Evolutionary conservation across 1,139 yeast species (phyloP).

Genomic region (Taphrina flavorubra): DNA sequence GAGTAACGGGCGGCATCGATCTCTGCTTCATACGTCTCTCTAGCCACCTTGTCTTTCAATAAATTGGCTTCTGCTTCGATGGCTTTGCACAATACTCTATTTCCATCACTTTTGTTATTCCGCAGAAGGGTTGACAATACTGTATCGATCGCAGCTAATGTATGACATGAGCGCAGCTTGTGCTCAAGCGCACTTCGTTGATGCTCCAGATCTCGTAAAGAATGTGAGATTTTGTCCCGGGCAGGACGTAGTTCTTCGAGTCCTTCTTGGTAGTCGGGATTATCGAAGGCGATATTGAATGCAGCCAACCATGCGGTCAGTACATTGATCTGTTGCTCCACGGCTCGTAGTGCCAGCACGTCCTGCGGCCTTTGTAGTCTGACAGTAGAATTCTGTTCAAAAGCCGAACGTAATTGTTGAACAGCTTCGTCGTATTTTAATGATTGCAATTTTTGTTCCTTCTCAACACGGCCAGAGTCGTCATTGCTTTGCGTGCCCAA

Average conservation of each 20-base stretch:
- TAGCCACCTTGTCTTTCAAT: constrained; percentile 22
- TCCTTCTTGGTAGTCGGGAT: constrained; percentile 27
- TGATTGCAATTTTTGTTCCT: constrained; percentile 31
- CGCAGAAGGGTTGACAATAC: constrained; percentile 32
- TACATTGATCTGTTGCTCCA: constrained; percentile 16
- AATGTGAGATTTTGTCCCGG: constrained; percentile 10
- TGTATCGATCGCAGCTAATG: constrained; percentile 37
- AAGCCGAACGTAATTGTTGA: constrained; percentile 32
- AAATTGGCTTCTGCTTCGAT: constrained; percentile 34
- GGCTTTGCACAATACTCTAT: constrained; percentile 32
- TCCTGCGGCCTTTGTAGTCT: constrained; percentile 32
- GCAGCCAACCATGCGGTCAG: constrained; percentile 35
- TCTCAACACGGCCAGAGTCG: constrained; percentile 26
- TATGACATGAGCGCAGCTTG: constrained; percentile 30
- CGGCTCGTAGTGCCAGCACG: constrained; percentile 18
- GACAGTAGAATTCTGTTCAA: constrained; percentile 13
- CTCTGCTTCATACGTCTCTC: constrained; percentile 31
- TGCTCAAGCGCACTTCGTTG: constrained; percentile 25
- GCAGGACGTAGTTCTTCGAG: constrained; percentile 24
- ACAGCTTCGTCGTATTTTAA: constrained; percentile 33
- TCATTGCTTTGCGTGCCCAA: constrained; percentile 40
- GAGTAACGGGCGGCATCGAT: constrained; percentile 17
- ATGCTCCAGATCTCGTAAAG: constrained; percentile 29
- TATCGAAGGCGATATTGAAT: constrained; percentile 19
- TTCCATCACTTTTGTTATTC: constrained; percentile 27